A percentile compares a stretch with the other conserved stretches of the same genome.
Evolutionary conservation across 116 monocot species (phyloP).

Genomic region (Iris pallida): DNA sequence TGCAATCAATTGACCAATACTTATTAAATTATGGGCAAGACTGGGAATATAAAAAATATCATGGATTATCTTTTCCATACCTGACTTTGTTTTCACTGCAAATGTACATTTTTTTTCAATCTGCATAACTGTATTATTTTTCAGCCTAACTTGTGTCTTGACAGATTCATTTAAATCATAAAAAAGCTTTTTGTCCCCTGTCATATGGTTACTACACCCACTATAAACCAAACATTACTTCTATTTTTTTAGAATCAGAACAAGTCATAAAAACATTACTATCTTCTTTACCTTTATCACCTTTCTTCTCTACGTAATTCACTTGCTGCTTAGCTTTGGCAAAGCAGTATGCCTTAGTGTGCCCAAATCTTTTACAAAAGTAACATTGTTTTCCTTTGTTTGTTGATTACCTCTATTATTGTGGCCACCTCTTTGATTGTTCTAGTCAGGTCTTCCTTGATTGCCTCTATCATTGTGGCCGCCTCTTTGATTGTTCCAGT

Average conservation of each 20-base stretch:
- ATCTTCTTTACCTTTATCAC: background rate
- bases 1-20: background rate
- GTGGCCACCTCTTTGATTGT: no score
- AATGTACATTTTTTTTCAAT: background rate
- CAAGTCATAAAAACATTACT: background rate
- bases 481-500: no score
- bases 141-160: background rate
- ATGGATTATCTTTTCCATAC: background rate
- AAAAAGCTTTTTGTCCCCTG: background rate
- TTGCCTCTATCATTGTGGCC: no score
- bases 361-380: no score
- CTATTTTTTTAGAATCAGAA: background rate
- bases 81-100: background rate
- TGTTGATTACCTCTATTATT: no score
- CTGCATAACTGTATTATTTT: background rate
- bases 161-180: background rate
- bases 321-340: no score
- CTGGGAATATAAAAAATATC: background rate
- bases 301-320: no score
- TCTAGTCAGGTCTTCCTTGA: no score
- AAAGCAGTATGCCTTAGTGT: no score
- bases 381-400: no score
- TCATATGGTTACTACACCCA: background rate
- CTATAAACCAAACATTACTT: background rate
- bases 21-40: background rate